Percentiles rank a stretch among this genome's conserved stretches.
Conservation (phyloP, 306 rosid genomes). For the Fragaria vesca region DNA sequence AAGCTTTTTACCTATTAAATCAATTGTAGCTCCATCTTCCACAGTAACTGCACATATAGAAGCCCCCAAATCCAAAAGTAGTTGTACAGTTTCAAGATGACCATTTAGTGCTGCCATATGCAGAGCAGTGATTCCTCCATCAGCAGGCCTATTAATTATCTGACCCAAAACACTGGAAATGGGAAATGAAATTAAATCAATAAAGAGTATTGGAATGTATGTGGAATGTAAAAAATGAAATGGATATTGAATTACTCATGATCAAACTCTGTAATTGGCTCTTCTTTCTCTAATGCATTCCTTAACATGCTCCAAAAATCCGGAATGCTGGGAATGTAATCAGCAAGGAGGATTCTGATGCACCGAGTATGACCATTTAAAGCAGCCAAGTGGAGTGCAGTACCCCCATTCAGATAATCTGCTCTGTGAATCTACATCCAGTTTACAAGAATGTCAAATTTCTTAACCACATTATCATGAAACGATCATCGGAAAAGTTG, state of each 20-base stretch:
- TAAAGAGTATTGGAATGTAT: slow-evolving; percentile 14
- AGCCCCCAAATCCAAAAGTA: slow-evolving; percentile 91
- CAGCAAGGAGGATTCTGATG: slow-evolving; percentile 74
- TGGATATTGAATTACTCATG: slow-evolving; percentile 47
- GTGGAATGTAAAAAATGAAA: slow-evolving; percentile 21
- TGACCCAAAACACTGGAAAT: slow-evolving; percentile 54
- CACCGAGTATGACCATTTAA: slow-evolving; percentile 90
- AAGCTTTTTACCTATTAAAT: slow-evolving; percentile 69
- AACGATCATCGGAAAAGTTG: slow-evolving; percentile 14
- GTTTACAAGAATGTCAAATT: slow-evolving; percentile 28
- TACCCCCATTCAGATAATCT: slow-evolving; percentile 92
- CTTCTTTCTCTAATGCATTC: slow-evolving; percentile 32
- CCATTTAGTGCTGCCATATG: slow-evolving; percentile 98
- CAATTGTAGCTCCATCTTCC: slow-evolving; percentile 88
- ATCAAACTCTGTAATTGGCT: slow-evolving; percentile 57
- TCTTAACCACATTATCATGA: not conserved
- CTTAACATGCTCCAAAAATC: slow-evolving; percentile 55
- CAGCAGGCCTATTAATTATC: slow-evolving; percentile 72
- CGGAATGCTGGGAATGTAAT: slow-evolving; percentile 76
- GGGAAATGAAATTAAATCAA: slow-evolving; percentile 28
- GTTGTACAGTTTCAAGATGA: slow-evolving; percentile 75
- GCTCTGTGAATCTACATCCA: slow-evolving; percentile 72
- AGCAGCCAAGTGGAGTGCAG: slow-evolving; percentile 95
- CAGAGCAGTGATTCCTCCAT: slow-evolving; percentile 96
- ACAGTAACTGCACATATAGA: slow-evolving; percentile 72